Percentiles rank a stretch among this genome's conserved stretches.
phyloP scores from a whole-genome alignment of 106 monocot species.

The Apostasia ramifera region DNA sequence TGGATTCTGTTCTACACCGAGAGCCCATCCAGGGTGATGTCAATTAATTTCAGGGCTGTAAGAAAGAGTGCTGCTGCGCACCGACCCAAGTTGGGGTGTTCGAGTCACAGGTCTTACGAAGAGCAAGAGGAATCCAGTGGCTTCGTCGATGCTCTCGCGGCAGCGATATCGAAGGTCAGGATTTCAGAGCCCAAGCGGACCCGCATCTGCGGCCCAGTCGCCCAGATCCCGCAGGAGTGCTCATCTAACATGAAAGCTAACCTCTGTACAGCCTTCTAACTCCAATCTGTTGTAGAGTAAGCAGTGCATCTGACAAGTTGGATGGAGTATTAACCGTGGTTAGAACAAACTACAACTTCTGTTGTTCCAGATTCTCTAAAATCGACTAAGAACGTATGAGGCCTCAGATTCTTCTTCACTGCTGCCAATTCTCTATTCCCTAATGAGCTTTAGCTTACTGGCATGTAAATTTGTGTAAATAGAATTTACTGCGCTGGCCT shows the following conservation, averaged over 20 bases:
- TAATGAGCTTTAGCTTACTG: neutral
- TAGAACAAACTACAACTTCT: too few relatives aligned
- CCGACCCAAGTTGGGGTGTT: conserved; percentile 23
- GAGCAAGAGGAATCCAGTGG: conserved; percentile 35
- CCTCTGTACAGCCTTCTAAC: conserved; percentile 87
- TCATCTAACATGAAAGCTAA: conserved; percentile 80
- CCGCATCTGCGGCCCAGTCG: conserved; percentile 49
- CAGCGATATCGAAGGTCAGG: conserved; percentile 65
- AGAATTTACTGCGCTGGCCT: neutral
- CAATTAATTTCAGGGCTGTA: conserved; percentile 11
- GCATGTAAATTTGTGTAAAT: conserved; percentile 6
- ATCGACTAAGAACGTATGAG: neutral
- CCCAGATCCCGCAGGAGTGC: conserved; percentile 45
- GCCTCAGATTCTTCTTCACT: neutral
- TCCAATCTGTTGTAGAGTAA: neutral
- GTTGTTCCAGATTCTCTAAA: too few relatives aligned
- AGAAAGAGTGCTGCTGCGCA: conserved; percentile 9
- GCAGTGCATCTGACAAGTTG: neutral
- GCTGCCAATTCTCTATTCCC: neutral
- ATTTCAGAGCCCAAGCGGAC: conserved; percentile 93
- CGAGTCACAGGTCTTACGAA: conserved; percentile 25
- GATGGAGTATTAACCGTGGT: neutral
- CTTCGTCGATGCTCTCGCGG: conserved; percentile 67
- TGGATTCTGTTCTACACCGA: conserved; percentile 83
- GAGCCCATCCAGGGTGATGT: conserved; percentile 19